These are phyloP conservation scores for Parsonsia alboflavescens DNA, from an alignment of 257 asterid species.

Conservation along the genomic window DNA sequence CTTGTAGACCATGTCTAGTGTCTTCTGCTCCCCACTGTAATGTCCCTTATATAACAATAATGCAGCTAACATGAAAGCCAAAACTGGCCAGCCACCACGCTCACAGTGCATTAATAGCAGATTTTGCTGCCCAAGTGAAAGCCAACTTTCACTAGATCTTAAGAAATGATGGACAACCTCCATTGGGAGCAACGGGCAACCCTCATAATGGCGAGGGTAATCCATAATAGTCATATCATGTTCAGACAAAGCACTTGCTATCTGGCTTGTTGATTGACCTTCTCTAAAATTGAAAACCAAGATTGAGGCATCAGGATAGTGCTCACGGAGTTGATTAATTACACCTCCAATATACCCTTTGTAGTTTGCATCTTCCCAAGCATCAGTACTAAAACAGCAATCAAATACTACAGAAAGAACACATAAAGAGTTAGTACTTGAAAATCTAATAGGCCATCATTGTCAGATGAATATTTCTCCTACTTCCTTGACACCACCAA, in stretches of 20 bases:
- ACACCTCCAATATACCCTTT: constrained; percentile 67
- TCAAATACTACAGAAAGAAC: constrained; percentile 59
- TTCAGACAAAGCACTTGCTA: constrained; percentile 65
- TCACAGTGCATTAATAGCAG: constrained; percentile 93
- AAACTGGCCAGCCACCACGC: constrained; percentile 94
- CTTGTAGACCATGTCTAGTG: constrained; percentile 86
- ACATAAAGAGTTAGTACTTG: constrained; percentile 11
- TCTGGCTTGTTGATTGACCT: constrained; percentile 55
- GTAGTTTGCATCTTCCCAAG: constrained; percentile 62
- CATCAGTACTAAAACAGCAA: constrained; percentile 79
- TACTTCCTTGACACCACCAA: neutral
- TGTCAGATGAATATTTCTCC: neutral
- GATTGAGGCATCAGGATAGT: constrained; percentile 72
- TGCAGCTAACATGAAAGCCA: constrained; percentile 91
- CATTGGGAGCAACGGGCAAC: constrained; percentile 90
- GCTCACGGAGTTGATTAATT: constrained; percentile 60
- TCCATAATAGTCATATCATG: constrained; percentile 88
- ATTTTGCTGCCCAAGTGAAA: constrained; percentile 83
- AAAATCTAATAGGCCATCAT: neutral
- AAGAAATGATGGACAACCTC: constrained; percentile 91
- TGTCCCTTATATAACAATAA: constrained; percentile 69
- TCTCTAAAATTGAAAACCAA: constrained; percentile 84
- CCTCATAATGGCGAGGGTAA: constrained; percentile 89
- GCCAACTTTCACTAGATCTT: constrained; percentile 95
- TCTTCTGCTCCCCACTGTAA: constrained; percentile 81